Evolutionary conservation across 352 stramenopile species (phyloP), one percentile per base, ranked within the genome.

Genomic region (Phytophthora capsici): DNA sequence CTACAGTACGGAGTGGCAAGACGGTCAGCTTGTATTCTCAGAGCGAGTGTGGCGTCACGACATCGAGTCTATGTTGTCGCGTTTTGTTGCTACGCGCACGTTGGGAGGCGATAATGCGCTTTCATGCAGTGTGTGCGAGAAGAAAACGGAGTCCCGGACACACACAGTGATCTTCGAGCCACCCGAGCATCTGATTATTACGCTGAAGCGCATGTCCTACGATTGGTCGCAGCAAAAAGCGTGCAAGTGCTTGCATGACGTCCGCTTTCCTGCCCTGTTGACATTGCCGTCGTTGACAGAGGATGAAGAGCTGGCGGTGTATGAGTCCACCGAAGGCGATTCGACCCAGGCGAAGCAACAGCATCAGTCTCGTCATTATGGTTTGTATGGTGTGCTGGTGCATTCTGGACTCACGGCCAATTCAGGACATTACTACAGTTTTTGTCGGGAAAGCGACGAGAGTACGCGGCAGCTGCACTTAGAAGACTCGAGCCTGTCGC

Each of bases 341-440:
- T 43, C 60, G n/a, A 22, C 43, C 8, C 56, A 34, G 8, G 26
- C 48, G 19, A 76, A 70, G 26, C 52, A 81, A 17, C 38, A 68
- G 12, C 59, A 84, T 20, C 66, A 66, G 9, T 73, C 70, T 6
- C 87, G 89, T 2, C 55, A 88, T 36, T 97, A 97, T 54, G 91
- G 91, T 16, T 71, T 97, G 7, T 97, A 97, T 28, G 91, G 86
- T 30, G 90, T 97, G 25, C 72, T 97, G 3, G 88, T 97, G 6
- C 91, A 97, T 69, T 96, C 86, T 52, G 91, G 91, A 8, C 61
- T 95, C 34, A 94, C 86, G 1, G 88, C 90, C 19, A 96, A 97
- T 66, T 96, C 88, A 9, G 91, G 91, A 1, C 91, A 97, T 57
- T 97, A 97, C 60, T 97, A 95, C 64, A 93, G 86, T 22, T 97